Base-by-base conservation (phyloP, 179 eudicot species). In the Corrigiola litoralis region DNA sequence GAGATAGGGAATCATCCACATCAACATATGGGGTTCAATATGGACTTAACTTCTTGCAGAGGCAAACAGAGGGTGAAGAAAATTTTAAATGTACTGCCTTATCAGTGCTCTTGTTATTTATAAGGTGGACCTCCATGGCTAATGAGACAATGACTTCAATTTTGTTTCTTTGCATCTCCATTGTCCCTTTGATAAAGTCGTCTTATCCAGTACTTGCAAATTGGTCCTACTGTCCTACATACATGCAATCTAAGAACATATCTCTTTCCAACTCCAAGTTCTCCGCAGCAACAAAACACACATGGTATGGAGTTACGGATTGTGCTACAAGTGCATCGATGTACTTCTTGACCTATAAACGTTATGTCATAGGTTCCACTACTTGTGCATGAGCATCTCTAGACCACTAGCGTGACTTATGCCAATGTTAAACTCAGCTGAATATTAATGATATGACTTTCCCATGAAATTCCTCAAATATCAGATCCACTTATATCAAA, bases 131-230 rank as follows among this genome's bases (percentile, higher is more conserved):
- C 57, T 46, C 4, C 10, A 41, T 6, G n/a, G n/a, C n/a, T 14
- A 64, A 71, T 60, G 42, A 72, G 72, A 66, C 71, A 72, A 72
- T 58, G 66, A 41, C 47, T 65, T 72, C 8, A 51, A 70, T 59
- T 65, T 16, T 49, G 67, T 50, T 11, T 50, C 38, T 40, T 66
- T 16, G 44, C 16, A 21, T 53, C 68, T 51, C 37, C 49, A 64
- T 27, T 47, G 31, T 57, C 44, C 49, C 52, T 14, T 63, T 65
- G 16, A 21, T 52, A 44, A 18, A 38, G 46, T 61, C 47, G 36
- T 67, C 38, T 47, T 42, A 62, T 62, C 50, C 40, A 53, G 3
- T 42, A 24, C 48, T 24, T 36, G 1, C 20, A 61, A 11, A 52
- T 17, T 13, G 68, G 74, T 27, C 74, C 44, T 4, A 38, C 44